Evolutionary conservation across 2,329 filamentous ascomycete genomes (phyloP).

Genomic region (Parastagonospora avenae): DNA sequence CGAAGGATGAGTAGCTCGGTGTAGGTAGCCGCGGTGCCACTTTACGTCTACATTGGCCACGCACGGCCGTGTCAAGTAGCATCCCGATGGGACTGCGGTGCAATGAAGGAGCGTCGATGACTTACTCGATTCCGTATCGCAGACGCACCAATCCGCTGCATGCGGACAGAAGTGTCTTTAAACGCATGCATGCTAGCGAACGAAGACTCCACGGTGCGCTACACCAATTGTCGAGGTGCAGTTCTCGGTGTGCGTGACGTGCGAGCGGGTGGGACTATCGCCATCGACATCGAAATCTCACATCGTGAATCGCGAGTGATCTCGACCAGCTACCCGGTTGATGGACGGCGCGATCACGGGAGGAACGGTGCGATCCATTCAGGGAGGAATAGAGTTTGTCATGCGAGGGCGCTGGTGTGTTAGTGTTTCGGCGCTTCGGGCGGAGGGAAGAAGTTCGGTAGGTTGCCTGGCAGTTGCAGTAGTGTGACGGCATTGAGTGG

Average conservation of each 20-base stretch:
- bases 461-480: background rate
- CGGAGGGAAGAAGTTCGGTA: too few species aligned
- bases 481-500: background rate
- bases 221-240: background rate
- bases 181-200: background rate
- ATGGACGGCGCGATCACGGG: background rate
- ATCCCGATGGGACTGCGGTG: too few species aligned
- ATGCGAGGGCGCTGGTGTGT: background rate
- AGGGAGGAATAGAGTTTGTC: background rate
- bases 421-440: too few species aligned
- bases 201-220: background rate
- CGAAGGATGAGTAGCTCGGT: too few species aligned
- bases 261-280: background rate
- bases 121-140: background rate
- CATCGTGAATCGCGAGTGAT: background rate
- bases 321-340: conserved; percentile 3
- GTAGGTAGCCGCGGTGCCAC: too few species aligned
- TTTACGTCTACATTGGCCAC: too few species aligned
- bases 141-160: conserved; percentile 4
- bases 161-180: background rate
- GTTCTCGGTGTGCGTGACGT: background rate
- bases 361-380: conserved; percentile 2
- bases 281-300: background rate
- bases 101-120: too few species aligned
- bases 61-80: too few species aligned